phyloP scores from a whole-genome alignment of 257 asterid species.

The Coffea canephora region DNA sequence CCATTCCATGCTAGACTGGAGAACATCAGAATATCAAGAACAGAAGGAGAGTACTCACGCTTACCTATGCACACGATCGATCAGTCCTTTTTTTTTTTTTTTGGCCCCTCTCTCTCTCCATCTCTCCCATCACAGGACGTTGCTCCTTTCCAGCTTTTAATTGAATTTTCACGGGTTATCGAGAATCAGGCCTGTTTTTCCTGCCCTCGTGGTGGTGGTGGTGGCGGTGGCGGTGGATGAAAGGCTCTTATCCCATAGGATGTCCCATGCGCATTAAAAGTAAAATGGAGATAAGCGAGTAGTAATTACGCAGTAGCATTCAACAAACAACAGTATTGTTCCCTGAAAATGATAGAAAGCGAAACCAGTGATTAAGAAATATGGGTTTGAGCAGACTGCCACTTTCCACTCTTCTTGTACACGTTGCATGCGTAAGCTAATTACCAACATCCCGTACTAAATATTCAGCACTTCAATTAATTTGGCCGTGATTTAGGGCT shows the following conservation, averaged over 20 bases:
- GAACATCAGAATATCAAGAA: neutral
- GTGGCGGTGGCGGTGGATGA: slow-evolving; percentile 3
- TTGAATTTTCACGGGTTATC: neutral
- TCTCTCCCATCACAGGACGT: neutral
- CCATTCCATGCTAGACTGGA: neutral
- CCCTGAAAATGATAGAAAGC: slow-evolving; percentile 9
- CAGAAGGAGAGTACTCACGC: too few relatives aligned
- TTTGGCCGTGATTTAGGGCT: slow-evolving; percentile 21
- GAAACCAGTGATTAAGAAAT: neutral
- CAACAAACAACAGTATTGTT: neutral
- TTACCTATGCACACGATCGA: too few relatives aligned
- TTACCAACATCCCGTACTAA: neutral
- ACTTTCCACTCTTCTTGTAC: neutral
- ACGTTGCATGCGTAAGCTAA: neutral
- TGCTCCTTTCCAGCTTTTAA: neutral
- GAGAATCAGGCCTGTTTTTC: neutral
- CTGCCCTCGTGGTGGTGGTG: neutral
- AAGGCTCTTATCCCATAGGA: neutral
- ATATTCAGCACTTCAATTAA: neutral
- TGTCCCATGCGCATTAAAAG: slow-evolving; percentile 6
- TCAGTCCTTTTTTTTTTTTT: too few relatives aligned
- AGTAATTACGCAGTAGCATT: too few relatives aligned
- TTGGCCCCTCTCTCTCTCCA: neutral
- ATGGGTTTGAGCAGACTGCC: neutral
- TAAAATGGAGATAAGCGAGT: neutral